Evolutionary conservation across 805 yeast species (phyloP).

Genomic region (Deakozyma indianensis): DNA sequence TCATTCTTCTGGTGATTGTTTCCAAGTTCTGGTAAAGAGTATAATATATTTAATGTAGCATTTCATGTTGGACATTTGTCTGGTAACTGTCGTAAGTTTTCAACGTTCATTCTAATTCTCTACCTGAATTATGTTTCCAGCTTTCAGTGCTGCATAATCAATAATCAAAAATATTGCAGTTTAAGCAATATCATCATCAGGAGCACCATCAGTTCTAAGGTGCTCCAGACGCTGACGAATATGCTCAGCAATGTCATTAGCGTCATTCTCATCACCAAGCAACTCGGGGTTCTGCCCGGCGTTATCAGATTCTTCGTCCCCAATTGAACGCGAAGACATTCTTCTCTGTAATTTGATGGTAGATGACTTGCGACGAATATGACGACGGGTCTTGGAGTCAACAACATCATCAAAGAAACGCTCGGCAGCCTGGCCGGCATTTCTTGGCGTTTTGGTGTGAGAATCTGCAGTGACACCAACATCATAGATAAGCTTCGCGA

Average conservation of each 20-base stretch:
- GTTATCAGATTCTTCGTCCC: conserved; percentile 1
- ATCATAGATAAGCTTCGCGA: conserved; percentile 80
- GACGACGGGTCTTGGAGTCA: conserved; percentile 9
- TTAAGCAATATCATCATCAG: conserved; percentile 4
- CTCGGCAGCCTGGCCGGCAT: conserved; percentile 21
- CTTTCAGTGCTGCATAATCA: no score
- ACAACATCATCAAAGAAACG: conserved; percentile 22
- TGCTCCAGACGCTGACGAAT: conserved; percentile 10
- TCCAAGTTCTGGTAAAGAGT: conserved; percentile 52
- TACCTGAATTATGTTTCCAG: no score
- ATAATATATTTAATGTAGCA: neutral
- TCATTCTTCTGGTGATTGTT: conserved; percentile 70
- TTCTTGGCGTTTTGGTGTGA: conserved; percentile 16
- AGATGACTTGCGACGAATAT: conserved; percentile 10
- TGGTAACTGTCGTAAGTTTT: no score
- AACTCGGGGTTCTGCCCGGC: conserved; percentile 2
- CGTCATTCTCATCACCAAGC: conserved; percentile 5
- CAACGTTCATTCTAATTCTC: no score
- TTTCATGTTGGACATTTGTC: neutral
- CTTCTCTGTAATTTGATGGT: conserved; percentile 10
- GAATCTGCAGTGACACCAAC: conserved; percentile 59
- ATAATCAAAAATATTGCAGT: no score
- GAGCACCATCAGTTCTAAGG: conserved; percentile 3
- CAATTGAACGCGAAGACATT: conserved; percentile 7
- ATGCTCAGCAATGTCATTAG: conserved; percentile 10